phyloP scores from a whole-genome alignment of 345 rosid genomes.

The Sisymbrium irio region DNA sequence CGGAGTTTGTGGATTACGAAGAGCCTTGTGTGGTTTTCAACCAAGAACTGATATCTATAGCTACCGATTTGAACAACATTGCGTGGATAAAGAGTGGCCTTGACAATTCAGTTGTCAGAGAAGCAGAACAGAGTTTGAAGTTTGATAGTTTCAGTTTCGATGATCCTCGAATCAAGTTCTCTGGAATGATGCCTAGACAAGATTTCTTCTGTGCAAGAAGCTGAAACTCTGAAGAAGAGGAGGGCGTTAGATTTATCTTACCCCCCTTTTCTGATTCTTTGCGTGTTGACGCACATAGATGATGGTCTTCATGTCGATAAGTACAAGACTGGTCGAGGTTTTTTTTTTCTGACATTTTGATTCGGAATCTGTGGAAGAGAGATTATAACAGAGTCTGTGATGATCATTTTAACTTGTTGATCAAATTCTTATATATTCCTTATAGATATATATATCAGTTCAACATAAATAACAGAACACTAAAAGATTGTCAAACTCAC shows the following conservation, averaged over 20 bases:
- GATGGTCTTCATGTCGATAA: neutral
- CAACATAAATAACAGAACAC: too few relatives aligned
- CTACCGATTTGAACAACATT: slow-evolving; percentile 80
- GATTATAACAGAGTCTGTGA: slow-evolving; percentile 8
- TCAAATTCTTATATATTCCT: neutral
- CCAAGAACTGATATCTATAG: slow-evolving; percentile 70
- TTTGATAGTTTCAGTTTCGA: slow-evolving; percentile 33
- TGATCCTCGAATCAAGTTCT: slow-evolving; percentile 49
- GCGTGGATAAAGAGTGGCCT: slow-evolving; percentile 86
- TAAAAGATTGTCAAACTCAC: too few relatives aligned
- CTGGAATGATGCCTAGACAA: slow-evolving; percentile 50
- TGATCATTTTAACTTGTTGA: neutral
- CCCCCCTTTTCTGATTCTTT: slow-evolving; percentile 4
- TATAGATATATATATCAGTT: neutral
- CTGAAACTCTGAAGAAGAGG: slow-evolving; percentile 47
- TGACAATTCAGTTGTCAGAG: slow-evolving; percentile 44
- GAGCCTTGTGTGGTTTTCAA: slow-evolving; percentile 56
- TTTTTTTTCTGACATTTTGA: neutral
- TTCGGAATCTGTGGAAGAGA: slow-evolving; percentile 2
- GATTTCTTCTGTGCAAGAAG: slow-evolving; percentile 45
- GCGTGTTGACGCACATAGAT: slow-evolving; percentile 17
- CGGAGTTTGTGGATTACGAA: slow-evolving; percentile 76
- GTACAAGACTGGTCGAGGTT: neutral
- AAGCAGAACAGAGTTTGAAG: slow-evolving; percentile 42
- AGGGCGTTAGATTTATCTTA: slow-evolving; percentile 19